Evolutionary conservation across 495 filamentous ascomycete genomes (phyloP), one percentile per base, ranked within the genome.

Genomic region (Trichoderma gamsii): DNA sequence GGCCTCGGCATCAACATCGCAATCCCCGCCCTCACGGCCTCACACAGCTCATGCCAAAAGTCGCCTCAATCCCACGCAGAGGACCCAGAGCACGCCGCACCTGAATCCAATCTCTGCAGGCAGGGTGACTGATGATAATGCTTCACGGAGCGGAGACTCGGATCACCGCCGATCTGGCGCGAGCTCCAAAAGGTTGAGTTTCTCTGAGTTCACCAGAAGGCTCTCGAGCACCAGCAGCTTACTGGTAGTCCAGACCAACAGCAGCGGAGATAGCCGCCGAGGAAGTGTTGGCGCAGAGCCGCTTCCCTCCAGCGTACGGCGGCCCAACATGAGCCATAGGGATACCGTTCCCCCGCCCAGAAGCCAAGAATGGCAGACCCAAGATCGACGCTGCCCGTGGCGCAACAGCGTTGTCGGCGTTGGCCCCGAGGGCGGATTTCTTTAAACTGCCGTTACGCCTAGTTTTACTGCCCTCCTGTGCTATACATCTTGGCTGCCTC

Each of bases 341-440:
- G 64, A 13, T 71, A 68, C 32, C 32, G 44, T 66, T 46, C 75
- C n/a, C 67, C 70, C 15, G 72, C 75, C 51, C 44, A 67, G 41
- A 27, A 65, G 38, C 38, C 64, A 29, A 25, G 56, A 61, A 44
- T 66, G 46, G 63, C 66, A 70, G 63, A 67, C 35, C 27, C 65
- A 66, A 21, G 65, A 66, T 27, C 41, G 44, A 66, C 69, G 73
- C 25, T 79, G 76, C 61, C 72, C 73, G 43, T 79, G 83, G 84
- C 35, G 84, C 76, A 67, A 82, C 68, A 74, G 87, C 77, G 76
- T 85, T 73, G 72, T 84, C 73, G 75, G 88, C 79, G 76, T 87
- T 79, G 52, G 72, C 70, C 65, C 80, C 76, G 64, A 82, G 73
- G 72, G 85, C 78, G 72, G 76, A 5, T 78, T 79, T 64, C 69